phyloP scores from a whole-genome alignment of 2,329 filamentous ascomycete species.

The Knufia fluminis region DNA sequence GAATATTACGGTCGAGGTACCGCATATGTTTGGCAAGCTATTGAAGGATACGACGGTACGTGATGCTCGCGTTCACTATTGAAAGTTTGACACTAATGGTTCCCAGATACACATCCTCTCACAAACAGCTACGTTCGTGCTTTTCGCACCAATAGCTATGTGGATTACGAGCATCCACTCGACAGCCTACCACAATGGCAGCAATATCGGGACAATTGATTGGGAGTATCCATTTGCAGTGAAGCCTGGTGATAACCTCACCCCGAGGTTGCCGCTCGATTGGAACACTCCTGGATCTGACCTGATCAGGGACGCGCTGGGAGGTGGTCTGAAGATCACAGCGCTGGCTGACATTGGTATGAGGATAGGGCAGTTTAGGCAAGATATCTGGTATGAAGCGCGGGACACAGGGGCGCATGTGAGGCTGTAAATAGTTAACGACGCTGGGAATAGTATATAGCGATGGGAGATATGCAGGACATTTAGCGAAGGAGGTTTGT shows the following conservation, averaged over 20 bases:
- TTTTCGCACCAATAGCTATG: conserved; percentile 73
- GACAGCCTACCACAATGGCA: conserved; percentile 74
- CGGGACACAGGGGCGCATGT: conserved; percentile 61
- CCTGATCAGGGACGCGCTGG: conserved; percentile 67
- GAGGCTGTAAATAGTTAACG: conserved; percentile 31
- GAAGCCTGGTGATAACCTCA: conserved; percentile 61
- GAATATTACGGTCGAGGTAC: conserved; percentile 60
- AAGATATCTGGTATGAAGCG: conserved; percentile 62
- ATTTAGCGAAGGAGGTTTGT: no score
- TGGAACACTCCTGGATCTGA: conserved; percentile 70
- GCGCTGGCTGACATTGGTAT: conserved; percentile 68
- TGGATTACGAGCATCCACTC: conserved; percentile 74
- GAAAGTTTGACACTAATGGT: conserved; percentile 12
- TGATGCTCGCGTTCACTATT: conserved; percentile 21
- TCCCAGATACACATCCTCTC: conserved; percentile 65
- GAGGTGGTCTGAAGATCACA: conserved; percentile 68
- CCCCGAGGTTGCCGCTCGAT: conserved; percentile 70
- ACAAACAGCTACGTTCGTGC: conserved; percentile 74
- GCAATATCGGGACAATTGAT: conserved; percentile 65
- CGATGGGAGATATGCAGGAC: no score
- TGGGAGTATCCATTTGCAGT: conserved; percentile 67
- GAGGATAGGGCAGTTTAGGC: conserved; percentile 63
- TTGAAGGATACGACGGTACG: conserved; percentile 67
- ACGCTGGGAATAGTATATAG: neutral
- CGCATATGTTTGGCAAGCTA: conserved; percentile 52